Base-by-base conservation (phyloP, 2,329 filamentous ascomycete species). In the Xylaria sp. region DNA sequence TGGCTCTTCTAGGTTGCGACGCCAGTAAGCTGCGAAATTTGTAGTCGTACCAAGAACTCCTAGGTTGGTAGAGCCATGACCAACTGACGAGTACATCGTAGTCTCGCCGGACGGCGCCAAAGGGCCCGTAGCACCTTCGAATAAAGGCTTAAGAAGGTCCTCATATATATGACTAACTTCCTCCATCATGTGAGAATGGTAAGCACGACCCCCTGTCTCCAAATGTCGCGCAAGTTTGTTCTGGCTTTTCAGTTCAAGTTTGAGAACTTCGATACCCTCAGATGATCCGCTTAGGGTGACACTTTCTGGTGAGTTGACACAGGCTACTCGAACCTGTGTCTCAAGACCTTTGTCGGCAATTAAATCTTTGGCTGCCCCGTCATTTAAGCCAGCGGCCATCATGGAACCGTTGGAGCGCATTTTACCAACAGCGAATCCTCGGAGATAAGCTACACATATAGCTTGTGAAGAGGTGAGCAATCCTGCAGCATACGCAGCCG, bases 401-500 rank as follows among this genome's bases (percentile, higher is more conserved):
- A 77, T 77, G 20, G 48, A 59, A 0, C 76, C 75, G 1, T 46
- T 9, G 0, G 0, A 0, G 10, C 9, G 26, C 13, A 54, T 4
- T 9, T 60, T 20, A 1, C 17, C 49, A 0, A 72, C 63, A 0
- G 68, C 61, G 9, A 17, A 53, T 0, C 76, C 76, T 0, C 76
- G 70, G 33, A 70, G 49, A 38, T 74, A 77, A 0, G 72, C 74
- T 1, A 64, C 44, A 0, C 68, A 36, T 0, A 77, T 73, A 15
- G 75, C 72, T n/a, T 71, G 51, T 0, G 42, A 1, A 0, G 15
- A 10, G 3, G 13, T 67, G 2, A 79, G 65, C 0, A 70, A 63
- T 0, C 79, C 80, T 1, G 79, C 77, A 1, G 78, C 78, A 59
- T 82, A 84, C 0, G 82, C 82, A 0, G 82, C 82, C 0, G 81